These are phyloP conservation scores for Candida neerlandica DNA, from an alignment of 1,139 yeast genomes.

Conservation along the genomic window DNA sequence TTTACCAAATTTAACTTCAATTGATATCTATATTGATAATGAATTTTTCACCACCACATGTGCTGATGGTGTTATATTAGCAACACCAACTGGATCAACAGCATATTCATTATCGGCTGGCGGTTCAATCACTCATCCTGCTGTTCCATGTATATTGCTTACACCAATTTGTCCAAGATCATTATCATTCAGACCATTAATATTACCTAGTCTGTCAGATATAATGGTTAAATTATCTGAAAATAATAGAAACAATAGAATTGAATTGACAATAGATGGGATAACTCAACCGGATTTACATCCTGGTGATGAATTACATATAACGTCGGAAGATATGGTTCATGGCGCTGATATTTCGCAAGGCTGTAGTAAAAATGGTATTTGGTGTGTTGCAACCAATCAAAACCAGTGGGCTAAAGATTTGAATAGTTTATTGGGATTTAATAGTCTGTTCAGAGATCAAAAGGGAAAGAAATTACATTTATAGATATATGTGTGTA, in stretches of 20 bases:
- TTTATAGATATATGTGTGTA: slow-evolving; percentile 6
- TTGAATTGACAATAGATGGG: slow-evolving; percentile 79
- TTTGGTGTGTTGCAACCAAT: slow-evolving; percentile 85
- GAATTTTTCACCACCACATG: slow-evolving; percentile 85
- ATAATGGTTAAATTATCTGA: slow-evolving; percentile 69
- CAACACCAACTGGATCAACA: slow-evolving; percentile 95
- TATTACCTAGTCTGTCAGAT: slow-evolving; percentile 73
- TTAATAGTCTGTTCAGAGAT: slow-evolving; percentile 72
- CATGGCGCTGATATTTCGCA: slow-evolving; percentile 7
- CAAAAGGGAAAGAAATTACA: slow-evolving; percentile 16
- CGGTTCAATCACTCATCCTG: slow-evolving; percentile 89
- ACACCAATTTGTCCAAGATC: slow-evolving; percentile 94
- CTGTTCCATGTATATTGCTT: slow-evolving; percentile 76
- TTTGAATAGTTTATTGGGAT: slow-evolving; percentile 83
- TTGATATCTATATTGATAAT: slow-evolving; percentile 81
- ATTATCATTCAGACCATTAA: slow-evolving; percentile 80
- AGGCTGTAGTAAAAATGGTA: slow-evolving; percentile 61
- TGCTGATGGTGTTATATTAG: slow-evolving; percentile 83
- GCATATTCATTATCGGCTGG: slow-evolving; percentile 91
- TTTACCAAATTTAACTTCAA: slow-evolving; percentile 79
- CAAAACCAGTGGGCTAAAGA: slow-evolving; percentile 92
- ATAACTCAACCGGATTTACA: slow-evolving; percentile 66
- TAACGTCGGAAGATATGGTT: slow-evolving; percentile 35
- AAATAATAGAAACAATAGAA: slow-evolving; percentile 37
- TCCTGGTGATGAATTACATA: slow-evolving; percentile 80